Evolutionary conservation across 768 basidiomycete genomes (phyloP).

Genomic region (Thelephora aurantiotincta): DNA sequence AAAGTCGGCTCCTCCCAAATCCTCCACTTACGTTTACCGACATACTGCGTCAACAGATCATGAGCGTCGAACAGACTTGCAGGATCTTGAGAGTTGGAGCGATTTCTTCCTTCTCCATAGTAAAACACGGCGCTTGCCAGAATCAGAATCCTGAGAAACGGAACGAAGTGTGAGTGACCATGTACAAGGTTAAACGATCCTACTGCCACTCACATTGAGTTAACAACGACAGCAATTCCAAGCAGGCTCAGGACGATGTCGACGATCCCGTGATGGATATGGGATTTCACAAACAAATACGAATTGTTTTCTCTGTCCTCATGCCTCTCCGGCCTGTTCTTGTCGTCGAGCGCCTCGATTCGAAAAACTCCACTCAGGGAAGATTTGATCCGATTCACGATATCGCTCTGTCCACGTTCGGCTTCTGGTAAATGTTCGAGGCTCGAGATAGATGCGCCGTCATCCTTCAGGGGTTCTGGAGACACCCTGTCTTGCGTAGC

Average conservation of each 20-base stretch:
- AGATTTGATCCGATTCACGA: constrained; percentile 6
- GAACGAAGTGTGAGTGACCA: background rate
- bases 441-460: background rate
- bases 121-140: constrained; percentile 76
- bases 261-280: constrained; percentile 26
- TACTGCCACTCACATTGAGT: constrained; percentile 45
- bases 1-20: constrained; percentile 1
- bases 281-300: constrained; percentile 22
- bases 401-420: constrained; percentile 13
- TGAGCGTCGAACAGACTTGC: constrained; percentile 82
- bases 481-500: constrained; percentile 69
- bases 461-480: constrained; percentile 6
- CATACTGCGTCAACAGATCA: constrained; percentile 45
- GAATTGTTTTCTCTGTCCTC: constrained; percentile 20
- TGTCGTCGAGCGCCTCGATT: constrained; percentile 12
- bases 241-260: constrained; percentile 48
- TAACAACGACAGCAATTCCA: constrained; percentile 80
- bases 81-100: constrained; percentile 24
- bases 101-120: constrained; percentile 27
- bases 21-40: constrained; percentile 46
- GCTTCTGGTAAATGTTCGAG: background rate
- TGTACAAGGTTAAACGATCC: background rate
- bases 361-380: constrained; percentile 11
- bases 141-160: constrained; percentile 50
- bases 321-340: constrained; percentile 28